These are phyloP conservation scores for Rhodomyrtus tomentosa DNA, from an alignment of 345 rosid species.

Conservation along the genomic window DNA sequence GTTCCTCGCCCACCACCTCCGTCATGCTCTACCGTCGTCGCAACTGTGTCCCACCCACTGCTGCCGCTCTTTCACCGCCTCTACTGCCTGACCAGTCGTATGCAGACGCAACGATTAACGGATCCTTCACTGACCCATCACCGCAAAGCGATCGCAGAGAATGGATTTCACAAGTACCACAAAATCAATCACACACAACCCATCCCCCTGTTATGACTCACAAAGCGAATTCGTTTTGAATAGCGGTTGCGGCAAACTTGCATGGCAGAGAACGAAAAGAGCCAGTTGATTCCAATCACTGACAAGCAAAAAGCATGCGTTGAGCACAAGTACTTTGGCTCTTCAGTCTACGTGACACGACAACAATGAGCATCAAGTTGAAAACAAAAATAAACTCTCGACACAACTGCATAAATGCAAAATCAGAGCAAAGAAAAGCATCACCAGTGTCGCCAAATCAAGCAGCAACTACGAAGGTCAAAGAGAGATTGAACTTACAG, in stretches of 20 bases:
- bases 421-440: neutral
- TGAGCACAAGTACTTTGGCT: neutral
- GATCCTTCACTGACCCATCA: neutral
- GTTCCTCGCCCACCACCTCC: no score
- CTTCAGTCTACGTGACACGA: neutral
- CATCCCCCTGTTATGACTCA: neutral
- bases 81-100: neutral
- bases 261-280: neutral
- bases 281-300: neutral
- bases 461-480: neutral
- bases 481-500: neutral
- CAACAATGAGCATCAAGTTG: neutral
- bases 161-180: neutral
- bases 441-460: neutral
- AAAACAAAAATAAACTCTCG: neutral
- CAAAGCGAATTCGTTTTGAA: neutral
- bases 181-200: neutral
- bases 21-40: no score
- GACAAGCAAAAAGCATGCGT: neutral
- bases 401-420: neutral
- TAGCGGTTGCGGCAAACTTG: neutral
- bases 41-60: no score
- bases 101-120: neutral
- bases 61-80: no score
- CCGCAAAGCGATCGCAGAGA: neutral